Evolutionary conservation across 148 eudicot species (phyloP).

Genomic region (Amaranthus cruentus): DNA sequence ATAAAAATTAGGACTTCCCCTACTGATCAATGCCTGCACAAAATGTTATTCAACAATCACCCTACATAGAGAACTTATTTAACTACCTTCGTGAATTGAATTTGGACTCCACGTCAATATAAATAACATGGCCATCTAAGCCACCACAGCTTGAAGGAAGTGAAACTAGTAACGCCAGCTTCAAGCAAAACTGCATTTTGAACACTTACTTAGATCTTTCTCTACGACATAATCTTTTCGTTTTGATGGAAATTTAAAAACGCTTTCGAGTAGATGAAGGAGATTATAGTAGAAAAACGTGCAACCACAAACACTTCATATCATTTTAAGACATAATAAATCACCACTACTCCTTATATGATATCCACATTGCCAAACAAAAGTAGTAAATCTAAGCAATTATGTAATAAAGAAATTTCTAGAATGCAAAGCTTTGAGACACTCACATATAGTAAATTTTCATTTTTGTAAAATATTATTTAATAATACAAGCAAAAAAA

Average conservation of each 20-base stretch:
- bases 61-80: not conserved
- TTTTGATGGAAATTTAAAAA: not conserved
- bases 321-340: no score
- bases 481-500: no score
- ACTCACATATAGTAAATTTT: no score
- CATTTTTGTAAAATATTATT: no score
- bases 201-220: conserved; percentile 5
- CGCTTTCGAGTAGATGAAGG: not conserved
- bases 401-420: no score
- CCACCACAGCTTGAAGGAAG: conserved; percentile 79
- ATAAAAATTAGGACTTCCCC: not conserved
- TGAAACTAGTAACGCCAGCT: conserved; percentile 76
- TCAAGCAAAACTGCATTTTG: conserved; percentile 70
- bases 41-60: not conserved
- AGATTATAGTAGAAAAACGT: not conserved
- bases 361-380: no score
- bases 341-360: no score
- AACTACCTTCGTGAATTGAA: conserved; percentile 80
- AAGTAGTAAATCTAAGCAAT: no score
- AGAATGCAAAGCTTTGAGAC: no score
- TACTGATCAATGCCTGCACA: not conserved
- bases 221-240: not conserved
- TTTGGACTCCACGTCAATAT: conserved; percentile 86
- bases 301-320: not conserved
- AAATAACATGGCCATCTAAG: conserved; percentile 70